These are phyloP conservation scores for Trifolium pratense DNA, from an alignment of 306 rosid species.

Conservation along the genomic window DNA sequence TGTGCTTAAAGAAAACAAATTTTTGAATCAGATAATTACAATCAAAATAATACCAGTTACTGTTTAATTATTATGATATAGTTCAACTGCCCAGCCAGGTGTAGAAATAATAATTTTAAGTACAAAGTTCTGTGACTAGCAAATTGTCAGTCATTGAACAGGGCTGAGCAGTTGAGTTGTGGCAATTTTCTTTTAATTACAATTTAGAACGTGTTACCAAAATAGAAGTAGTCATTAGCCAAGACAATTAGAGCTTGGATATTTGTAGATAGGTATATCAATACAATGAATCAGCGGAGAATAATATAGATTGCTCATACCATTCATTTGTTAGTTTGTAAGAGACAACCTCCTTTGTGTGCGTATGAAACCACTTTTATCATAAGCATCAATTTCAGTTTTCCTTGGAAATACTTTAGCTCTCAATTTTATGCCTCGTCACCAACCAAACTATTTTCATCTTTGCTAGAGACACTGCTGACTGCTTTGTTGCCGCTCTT, in stretches of 20 bases:
- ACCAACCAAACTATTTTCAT: conserved; percentile 67
- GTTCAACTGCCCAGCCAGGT: background rate
- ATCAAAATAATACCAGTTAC: background rate
- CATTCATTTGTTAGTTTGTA: conserved; percentile 41
- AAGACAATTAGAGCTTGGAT: background rate
- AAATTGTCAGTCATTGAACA: no score
- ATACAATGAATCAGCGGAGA: conserved; percentile 28
- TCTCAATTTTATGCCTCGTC: conserved; percentile 63
- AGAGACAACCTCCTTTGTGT: conserved; percentile 39
- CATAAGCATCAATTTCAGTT: conserved; percentile 31
- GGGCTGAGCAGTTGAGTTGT: no score
- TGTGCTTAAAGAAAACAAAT: background rate
- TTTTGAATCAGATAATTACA: background rate
- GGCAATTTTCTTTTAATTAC: no score
- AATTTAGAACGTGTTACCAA: no score
- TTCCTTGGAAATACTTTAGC: conserved; percentile 36
- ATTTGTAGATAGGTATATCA: conserved; percentile 11
- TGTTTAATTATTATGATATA: background rate
- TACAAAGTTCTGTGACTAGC: background rate
- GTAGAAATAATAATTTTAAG: background rate
- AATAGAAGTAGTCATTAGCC: background rate
- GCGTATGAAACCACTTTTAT: conserved; percentile 38
- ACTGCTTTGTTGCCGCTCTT: conserved; percentile 51
- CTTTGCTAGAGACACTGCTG: conserved; percentile 51
- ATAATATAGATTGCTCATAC: conserved; percentile 52